Evolutionary conservation across 495 filamentous ascomycete genomes (phyloP), one percentile per base, ranked within the genome.

Genomic region (Aspergillus bridgeri): DNA sequence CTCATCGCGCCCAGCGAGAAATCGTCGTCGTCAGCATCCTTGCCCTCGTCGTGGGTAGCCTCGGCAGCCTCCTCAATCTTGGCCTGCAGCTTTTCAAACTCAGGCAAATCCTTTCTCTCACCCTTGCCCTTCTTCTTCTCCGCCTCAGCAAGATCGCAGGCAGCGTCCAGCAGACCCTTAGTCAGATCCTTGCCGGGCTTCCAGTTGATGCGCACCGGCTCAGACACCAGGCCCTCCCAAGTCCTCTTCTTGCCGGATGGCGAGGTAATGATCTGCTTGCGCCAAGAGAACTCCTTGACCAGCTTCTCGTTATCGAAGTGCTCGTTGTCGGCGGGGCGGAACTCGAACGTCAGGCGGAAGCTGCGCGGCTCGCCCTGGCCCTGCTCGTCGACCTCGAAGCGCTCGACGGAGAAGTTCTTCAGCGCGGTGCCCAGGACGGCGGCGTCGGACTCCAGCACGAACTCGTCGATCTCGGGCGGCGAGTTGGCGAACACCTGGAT

Each of bases 251-350:
- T 81, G 42, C 74, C 69, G 59, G 57, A 66, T 42, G 65, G 23
- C 24, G 61, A 70, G 57, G 65, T 68, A 62, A 63, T 51, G 46
- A 71, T 58, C 53, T 75, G 73, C 68, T 80, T 79, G 60, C 91
- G 86, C 76, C 83, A 88, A 84, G 87, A 92, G 72, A 96, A 93
- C 64, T 87, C 88, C 86, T 98, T 98, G 71, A 90, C 88, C 44
- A 98, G 74, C 55, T 86, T 81, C 42, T 70, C 69, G 70, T 96
- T 81, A 60, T 83, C 78, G 67, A 96, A 93, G 73, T 83, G 86
- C 15, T 86, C 81, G 72, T 96, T 96, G 77, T 76, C 68, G 64
- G 66, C 69, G 60, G 74, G 65, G 55, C 66, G 54, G 73, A 82
- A 76, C 49, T 79, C 67, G 55, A 76, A 72, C 54, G 65, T 69